Evolutionary conservation across 768 basidiomycete species (phyloP).

Genomic region (Podaxis sp.): DNA sequence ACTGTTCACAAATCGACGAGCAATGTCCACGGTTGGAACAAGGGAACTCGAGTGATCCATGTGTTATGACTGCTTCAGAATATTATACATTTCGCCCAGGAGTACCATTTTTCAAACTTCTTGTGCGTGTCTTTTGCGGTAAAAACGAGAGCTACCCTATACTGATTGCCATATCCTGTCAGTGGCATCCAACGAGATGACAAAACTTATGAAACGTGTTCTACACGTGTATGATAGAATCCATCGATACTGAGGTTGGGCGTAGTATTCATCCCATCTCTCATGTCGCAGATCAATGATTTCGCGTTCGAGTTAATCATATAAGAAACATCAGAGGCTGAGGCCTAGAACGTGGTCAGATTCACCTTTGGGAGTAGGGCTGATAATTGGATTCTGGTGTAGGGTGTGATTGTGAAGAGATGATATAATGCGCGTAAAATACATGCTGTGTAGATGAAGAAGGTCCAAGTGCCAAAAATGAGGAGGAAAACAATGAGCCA

Average conservation of each 20-base stretch:
- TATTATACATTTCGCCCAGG: background rate
- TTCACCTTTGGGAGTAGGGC: background rate
- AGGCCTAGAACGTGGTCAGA: background rate
- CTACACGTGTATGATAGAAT: slow-evolving; percentile 23
- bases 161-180: slow-evolving; percentile 5
- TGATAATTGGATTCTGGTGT: background rate
- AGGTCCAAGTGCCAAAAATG: slow-evolving; percentile 5
- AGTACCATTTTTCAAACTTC: background rate
- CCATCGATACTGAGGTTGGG: slow-evolving; percentile 22
- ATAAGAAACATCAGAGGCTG: background rate
- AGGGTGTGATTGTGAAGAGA: slow-evolving; percentile 3
- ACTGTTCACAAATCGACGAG: slow-evolving; percentile 4
- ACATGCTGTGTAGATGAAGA: slow-evolving; percentile 14
- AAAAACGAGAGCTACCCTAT: background rate
- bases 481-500: slow-evolving; percentile 2
- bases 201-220: slow-evolving; percentile 21
- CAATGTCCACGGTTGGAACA: slow-evolving; percentile 1
- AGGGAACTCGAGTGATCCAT: slow-evolving; percentile 3
- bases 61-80: background rate
- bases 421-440: slow-evolving; percentile 14
- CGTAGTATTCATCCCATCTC: slow-evolving; percentile 1
- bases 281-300: background rate
- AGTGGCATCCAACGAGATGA: background rate
- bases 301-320: slow-evolving; percentile 2
- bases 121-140: slow-evolving; percentile 7